A percentile compares a stretch with the other conserved stretches of the same genome.
These are phyloP conservation scores for Piloderma croceum DNA, from an alignment of 768 basidiomycete species.

Conservation along the genomic window DNA sequence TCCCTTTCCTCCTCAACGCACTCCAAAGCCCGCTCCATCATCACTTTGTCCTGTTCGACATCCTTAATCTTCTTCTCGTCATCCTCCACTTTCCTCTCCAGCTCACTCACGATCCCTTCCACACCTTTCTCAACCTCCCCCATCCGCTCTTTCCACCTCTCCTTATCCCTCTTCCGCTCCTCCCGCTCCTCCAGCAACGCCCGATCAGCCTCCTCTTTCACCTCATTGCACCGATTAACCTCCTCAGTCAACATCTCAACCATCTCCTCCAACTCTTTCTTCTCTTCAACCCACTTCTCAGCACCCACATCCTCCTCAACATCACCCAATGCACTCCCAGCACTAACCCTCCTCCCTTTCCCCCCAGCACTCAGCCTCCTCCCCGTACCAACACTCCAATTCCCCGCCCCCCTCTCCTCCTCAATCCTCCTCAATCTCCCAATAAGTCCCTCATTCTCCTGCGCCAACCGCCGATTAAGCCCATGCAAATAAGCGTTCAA, in stretches of 20 bases:
- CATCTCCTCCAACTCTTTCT: constrained; percentile 42
- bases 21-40: constrained; percentile 37
- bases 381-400: constrained; percentile 20
- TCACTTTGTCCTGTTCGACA: constrained; percentile 40
- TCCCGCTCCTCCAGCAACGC: constrained; percentile 50
- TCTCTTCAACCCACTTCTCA: constrained; percentile 60
- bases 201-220: constrained; percentile 33
- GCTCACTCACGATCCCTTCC: constrained; percentile 54
- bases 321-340: constrained; percentile 46
- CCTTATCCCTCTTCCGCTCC: constrained; percentile 61
- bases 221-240: constrained; percentile 30
- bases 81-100: constrained; percentile 50
- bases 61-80: constrained; percentile 45
- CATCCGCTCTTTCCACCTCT: constrained; percentile 68
- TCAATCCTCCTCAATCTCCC: constrained; percentile 49
- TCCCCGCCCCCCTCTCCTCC: constrained; percentile 36
- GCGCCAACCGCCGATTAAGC: constrained; percentile 74
- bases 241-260: constrained; percentile 45
- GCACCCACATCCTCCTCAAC: constrained; percentile 58
- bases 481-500: constrained; percentile 83
- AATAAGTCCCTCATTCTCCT: constrained; percentile 73
- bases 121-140: constrained; percentile 66
- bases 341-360: constrained; percentile 45
- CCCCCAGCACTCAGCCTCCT: constrained; percentile 32
- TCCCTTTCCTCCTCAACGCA: constrained; percentile 49